Base-by-base conservation (phyloP, 2,329 filamentous ascomycete species). In the Trichoderma sp. region DNA sequence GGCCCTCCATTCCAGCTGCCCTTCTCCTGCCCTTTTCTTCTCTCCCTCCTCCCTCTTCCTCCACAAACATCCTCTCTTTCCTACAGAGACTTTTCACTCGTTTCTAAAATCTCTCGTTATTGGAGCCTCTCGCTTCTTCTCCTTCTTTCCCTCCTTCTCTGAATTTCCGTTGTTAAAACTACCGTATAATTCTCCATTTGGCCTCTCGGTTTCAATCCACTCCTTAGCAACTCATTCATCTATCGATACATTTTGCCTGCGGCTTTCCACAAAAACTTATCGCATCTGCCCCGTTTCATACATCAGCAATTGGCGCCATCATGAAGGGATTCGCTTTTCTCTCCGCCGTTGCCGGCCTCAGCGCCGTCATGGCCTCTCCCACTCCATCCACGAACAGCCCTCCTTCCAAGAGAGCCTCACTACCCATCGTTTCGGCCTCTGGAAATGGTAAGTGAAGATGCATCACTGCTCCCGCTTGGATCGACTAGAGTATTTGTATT, bases 251-350 rank as follows among this genome's bases (percentile, higher is more conserved):
- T 16, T 57, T 68, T 52, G 53, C 37, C 35, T 27, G 52, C 21
- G 31, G 19, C 13, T 33, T 31, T 53, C 47, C 29, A 31, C 52
- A 31, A 24, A 40, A 5, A 37, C 37, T 60, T 53, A 68, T 35
- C 40, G 4, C 16, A 53, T 52, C 24, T 49, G 33, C 55, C 49
- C 27, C 61, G 59, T 56, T 58, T 61, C 69, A 71, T 60, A 72
- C 68, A 72, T 35, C 62, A 71, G 69, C 61, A 65, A 73, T 67
- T 57, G 47, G 37, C 74, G 71, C 74, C 76, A 83, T 65, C 70
- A 88, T 88, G 86, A 86, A 83, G 79, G 80, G 81, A 35, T 78
- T 81, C 71, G 73, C 81, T 73, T 72, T 88, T 70, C 77, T 84
- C 63, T 81, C 85, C 70, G 83, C 81, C 74, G 77, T 88, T 73